Percentiles rank a stretch among this genome's conserved stretches.
Conservation (phyloP, 1,284 basidiomycete species). For the Irpex sp. region DNA sequence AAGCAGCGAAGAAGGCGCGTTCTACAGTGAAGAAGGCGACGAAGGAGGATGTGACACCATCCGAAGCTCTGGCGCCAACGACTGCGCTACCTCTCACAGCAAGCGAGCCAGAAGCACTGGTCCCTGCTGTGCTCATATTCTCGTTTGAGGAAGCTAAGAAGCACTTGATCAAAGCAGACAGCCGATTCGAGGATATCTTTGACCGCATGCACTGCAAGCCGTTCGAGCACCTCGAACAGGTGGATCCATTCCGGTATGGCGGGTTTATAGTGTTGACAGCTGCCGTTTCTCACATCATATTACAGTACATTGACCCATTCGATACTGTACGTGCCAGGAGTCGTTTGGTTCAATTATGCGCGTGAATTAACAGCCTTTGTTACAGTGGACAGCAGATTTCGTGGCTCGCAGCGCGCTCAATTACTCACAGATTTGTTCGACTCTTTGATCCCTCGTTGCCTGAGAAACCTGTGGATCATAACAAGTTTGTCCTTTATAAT, state of each 20-base stretch:
- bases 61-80: neutral
- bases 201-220: slow-evolving; percentile 61
- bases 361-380: neutral
- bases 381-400: slow-evolving; percentile 83
- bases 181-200: slow-evolving; percentile 71
- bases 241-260: slow-evolving; percentile 68
- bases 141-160: slow-evolving; percentile 66
- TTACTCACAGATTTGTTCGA: slow-evolving; percentile 78
- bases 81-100: neutral
- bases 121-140: slow-evolving; percentile 69
- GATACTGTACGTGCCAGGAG: slow-evolving; percentile 38
- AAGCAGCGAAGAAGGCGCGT: neutral
- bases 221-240: slow-evolving; percentile 63
- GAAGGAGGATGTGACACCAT: neutral
- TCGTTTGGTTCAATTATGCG: too few species aligned
- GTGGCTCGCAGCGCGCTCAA: slow-evolving; percentile 83
- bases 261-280: neutral
- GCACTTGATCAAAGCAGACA: slow-evolving; percentile 66
- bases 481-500: slow-evolving; percentile 21
- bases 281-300: neutral
- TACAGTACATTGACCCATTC: slow-evolving; percentile 44
- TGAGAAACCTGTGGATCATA: slow-evolving; percentile 51
- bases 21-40: neutral
- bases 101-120: slow-evolving; percentile 21
- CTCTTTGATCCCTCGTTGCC: slow-evolving; percentile 70